A percentile compares a stretch with the other conserved stretches of the same genome.
These are phyloP conservation scores for Hericium erinaceus DNA, from an alignment of 768 basidiomycete species.

Conservation along the genomic window DNA sequence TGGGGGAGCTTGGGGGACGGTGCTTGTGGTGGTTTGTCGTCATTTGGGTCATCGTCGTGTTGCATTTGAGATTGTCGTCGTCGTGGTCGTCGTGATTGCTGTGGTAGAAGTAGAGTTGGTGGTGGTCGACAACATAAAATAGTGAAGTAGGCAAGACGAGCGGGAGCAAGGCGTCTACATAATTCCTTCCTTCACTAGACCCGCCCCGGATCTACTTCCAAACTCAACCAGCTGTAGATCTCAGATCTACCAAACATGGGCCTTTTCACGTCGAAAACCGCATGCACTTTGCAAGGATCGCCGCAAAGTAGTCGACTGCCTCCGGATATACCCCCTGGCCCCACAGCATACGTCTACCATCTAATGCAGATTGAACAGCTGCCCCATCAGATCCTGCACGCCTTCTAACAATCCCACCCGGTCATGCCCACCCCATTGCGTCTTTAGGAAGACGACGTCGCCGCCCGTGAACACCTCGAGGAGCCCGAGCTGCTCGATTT, in stretches of 20 bases:
- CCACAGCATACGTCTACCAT: not conserved
- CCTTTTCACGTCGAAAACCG: too few species aligned
- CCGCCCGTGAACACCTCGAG: constrained; percentile 43
- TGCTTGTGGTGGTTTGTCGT: not conserved
- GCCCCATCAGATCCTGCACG: constrained; percentile 47
- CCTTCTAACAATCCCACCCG: constrained; percentile 53
- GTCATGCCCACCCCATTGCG: constrained; percentile 49
- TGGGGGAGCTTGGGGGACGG: not conserved
- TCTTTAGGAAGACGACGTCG: constrained; percentile 49
- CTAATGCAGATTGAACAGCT: constrained; percentile 17
- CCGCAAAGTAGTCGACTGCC: too few species aligned
- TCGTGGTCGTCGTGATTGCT: not conserved
- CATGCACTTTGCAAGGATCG: too few species aligned
- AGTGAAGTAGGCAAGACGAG: not conserved
- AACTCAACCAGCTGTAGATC: too few species aligned
- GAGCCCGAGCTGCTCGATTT: constrained; percentile 39
- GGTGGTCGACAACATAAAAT: not conserved
- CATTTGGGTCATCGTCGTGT: not conserved
- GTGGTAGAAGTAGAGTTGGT: not conserved
- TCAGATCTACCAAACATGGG: too few species aligned
- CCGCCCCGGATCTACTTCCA: too few species aligned
- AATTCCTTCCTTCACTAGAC: too few species aligned
- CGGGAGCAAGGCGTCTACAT: not conserved
- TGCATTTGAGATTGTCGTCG: not conserved
- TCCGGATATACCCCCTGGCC: too few species aligned